phyloP scores from a whole-genome alignment of 352 stramenopile genomes.

The Pelagophyceae sp. region DNA sequence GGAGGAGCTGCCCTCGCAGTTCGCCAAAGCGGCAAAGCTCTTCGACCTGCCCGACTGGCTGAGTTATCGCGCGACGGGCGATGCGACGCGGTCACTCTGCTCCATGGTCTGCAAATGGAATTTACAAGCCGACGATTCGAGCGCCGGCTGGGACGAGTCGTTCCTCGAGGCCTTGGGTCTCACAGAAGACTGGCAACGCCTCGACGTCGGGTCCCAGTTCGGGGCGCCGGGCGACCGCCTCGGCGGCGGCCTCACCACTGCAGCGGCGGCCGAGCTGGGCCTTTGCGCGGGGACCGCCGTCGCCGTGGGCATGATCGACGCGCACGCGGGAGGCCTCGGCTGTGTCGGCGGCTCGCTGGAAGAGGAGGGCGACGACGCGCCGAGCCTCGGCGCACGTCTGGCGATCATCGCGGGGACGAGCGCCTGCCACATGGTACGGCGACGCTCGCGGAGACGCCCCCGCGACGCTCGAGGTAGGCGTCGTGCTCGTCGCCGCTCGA shows the following conservation, averaged over 20 bases:
- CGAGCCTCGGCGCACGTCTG: neutral
- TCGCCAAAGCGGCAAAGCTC: neutral
- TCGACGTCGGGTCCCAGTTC: neutral
- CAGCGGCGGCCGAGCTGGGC: conserved; percentile 14
- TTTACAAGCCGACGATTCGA: neutral
- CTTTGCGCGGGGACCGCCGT: conserved; percentile 5
- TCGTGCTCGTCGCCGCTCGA: neutral
- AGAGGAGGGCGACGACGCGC: neutral
- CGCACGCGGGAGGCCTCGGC: conserved; percentile 23
- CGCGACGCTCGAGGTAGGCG: no score
- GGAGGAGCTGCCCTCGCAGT: conserved; percentile 2
- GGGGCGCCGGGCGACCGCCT: neutral
- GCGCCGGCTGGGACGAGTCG: conserved; percentile 4
- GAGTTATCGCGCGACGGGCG: conserved; percentile 18
- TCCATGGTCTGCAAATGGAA: conserved; percentile 28
- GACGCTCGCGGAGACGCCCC: no score
- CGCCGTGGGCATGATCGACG: conserved; percentile 24
- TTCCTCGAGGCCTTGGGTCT: neutral
- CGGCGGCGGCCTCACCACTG: neutral
- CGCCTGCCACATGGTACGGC: conserved; percentile 22
- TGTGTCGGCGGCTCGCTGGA: conserved; percentile 12
- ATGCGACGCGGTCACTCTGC: conserved; percentile 21
- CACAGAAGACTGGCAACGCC: neutral
- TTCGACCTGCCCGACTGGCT: conserved; percentile 28
- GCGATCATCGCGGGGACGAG: conserved; percentile 24